Evolutionary conservation across 202 grass and related monocot genomes (phyloP), one percentile per base, ranked within the genome.

Genomic region (Brachypodium distachyon): DNA sequence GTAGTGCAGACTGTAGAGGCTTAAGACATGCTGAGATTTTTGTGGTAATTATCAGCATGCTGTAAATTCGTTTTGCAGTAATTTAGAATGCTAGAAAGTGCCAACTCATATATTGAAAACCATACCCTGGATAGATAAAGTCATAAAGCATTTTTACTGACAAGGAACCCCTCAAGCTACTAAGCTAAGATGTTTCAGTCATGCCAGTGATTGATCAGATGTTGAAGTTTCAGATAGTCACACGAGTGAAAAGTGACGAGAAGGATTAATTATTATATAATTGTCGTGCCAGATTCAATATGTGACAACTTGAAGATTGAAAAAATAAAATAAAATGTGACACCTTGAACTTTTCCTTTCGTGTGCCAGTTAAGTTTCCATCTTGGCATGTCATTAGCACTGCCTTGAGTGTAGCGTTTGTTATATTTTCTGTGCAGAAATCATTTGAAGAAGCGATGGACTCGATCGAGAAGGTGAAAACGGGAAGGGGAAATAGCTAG

Each of bases 381-480:
- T 27, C 16, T 43, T 77, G 29, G 0, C 47, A 26, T 72, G 7
- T 13, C 56, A 59, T 59, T 16, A 26, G 6, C 16, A 47, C 40
- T 47, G 13, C 61, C 38, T 42, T 26, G 10, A 81, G 61, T 13
- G 61, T 18, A 1, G 14, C 7, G 19, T 25, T 14, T 77, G 26
- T 21, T 47, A 4, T 21, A 31, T 77, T 55, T 84, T 18, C 8
- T 57, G 50, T 40, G 46, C 72, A 89, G 90, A 89, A 93, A 93
- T 89, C 90, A 61, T 93, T 93, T 66, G 90, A 93, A 54, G 86
- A 93, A 28, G 47, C 80, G 9, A 87, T 93, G 72, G 77, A 92
- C 16, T 85, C 89, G 4, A 87, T 91, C 9, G 85, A 87, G 52
- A 89, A 84, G 54, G 77, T 81, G 4, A 86, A 84, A 76, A 53